phyloP scores from a whole-genome alignment of 1,139 yeast genomes.

The Meyerozyma carpophila region DNA sequence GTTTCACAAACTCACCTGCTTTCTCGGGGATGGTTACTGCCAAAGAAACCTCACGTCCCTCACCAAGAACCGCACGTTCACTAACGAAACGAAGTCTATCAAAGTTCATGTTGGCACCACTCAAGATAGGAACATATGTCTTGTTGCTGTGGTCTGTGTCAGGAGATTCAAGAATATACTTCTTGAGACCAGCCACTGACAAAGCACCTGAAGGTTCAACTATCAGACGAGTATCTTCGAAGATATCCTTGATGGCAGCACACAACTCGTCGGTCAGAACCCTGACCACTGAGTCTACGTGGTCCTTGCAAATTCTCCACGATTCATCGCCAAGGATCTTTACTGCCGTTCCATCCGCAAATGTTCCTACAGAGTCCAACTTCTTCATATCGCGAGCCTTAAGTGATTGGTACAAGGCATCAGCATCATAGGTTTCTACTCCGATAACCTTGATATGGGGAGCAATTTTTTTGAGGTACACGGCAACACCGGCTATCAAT shows the following conservation, averaged over 20 bases:
- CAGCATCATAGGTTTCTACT: slow-evolving; percentile 94
- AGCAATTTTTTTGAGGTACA: slow-evolving; percentile 90
- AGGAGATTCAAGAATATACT: slow-evolving; percentile 57
- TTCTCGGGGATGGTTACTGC: slow-evolving; percentile 85
- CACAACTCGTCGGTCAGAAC: slow-evolving; percentile 94
- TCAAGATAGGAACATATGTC: slow-evolving; percentile 77
- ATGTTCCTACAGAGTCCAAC: slow-evolving; percentile 78
- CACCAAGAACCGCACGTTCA: slow-evolving; percentile 96
- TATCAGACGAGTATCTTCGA: slow-evolving; percentile 90
- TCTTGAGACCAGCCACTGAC: slow-evolving; percentile 90
- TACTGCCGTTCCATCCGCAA: slow-evolving; percentile 99
- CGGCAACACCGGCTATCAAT: slow-evolving; percentile 81
- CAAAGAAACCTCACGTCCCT: slow-evolving; percentile 92
- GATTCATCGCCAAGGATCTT: slow-evolving; percentile 86
- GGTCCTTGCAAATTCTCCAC: slow-evolving; percentile 70
- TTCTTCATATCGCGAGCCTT: slow-evolving; percentile 47
- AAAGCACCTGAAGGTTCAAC: slow-evolving; percentile 98
- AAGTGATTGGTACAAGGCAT: slow-evolving; percentile 79
- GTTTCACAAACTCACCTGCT: slow-evolving; percentile 81
- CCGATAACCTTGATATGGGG: slow-evolving; percentile 95
- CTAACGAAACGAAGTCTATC: slow-evolving; percentile 95
- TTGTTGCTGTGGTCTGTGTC: slow-evolving; percentile 67
- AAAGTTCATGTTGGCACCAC: slow-evolving; percentile 98
- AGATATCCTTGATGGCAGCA: slow-evolving; percentile 95
- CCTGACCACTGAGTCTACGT: slow-evolving; percentile 81